A percentile compares a stretch with the other conserved stretches of the same genome.
phyloP scores from a whole-genome alignment of 257 asterid species.

The Thymus mandschuricus region DNA sequence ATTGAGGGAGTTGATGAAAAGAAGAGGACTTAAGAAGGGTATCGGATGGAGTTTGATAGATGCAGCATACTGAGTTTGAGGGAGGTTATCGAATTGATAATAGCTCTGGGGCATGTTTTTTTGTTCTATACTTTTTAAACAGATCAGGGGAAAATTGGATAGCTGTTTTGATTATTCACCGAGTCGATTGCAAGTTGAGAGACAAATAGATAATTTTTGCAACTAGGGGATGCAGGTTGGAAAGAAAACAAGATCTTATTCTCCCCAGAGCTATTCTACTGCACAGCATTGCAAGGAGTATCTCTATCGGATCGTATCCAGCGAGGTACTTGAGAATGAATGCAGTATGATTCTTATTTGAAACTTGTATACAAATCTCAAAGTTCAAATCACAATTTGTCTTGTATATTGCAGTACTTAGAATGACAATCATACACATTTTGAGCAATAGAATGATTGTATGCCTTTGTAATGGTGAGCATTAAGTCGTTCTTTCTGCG shows the following conservation, averaged over 20 bases:
- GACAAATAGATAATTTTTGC: neutral
- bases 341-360: neutral
- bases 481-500: neutral
- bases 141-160: neutral
- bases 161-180: neutral
- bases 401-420: neutral
- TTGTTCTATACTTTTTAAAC: neutral
- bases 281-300: neutral
- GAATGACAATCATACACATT: neutral
- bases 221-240: neutral
- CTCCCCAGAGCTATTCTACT: neutral
- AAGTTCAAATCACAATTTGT: neutral
- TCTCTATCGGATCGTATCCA: neutral
- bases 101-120: neutral
- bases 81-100: neutral
- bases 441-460: neutral
- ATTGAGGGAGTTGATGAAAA: constrained; percentile 61
- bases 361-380: neutral
- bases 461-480: neutral
- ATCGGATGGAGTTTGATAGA: constrained; percentile 67
- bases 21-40: constrained; percentile 73
- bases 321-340: neutral
- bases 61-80: constrained; percentile 23
- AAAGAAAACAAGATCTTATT: constrained; percentile 1
- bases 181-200: neutral